These are phyloP conservation scores for Eucalyptus curtisii DNA, from an alignment of 345 rosid genomes.

Conservation along the genomic window DNA sequence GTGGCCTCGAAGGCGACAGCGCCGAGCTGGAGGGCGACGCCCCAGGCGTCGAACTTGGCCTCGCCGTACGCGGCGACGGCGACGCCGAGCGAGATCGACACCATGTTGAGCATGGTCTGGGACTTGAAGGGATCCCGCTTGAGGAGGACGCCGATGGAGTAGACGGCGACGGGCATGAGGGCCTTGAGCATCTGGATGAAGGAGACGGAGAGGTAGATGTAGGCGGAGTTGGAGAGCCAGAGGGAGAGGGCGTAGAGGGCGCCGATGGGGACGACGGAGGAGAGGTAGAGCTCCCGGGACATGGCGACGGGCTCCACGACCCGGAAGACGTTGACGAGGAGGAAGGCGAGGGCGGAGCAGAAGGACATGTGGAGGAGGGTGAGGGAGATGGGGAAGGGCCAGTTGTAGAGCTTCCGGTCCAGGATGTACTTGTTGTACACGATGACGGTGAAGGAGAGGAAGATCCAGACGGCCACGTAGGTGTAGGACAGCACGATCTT, in stretches of 20 bases:
- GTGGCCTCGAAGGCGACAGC: slow-evolving; percentile 95
- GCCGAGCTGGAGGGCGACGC: slow-evolving; percentile 75
- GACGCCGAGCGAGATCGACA: slow-evolving; percentile 84
- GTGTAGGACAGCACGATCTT: slow-evolving; percentile 89
- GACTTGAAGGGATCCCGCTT: slow-evolving; percentile 57
- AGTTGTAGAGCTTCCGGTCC: slow-evolving; percentile 92
- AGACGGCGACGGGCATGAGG: slow-evolving; percentile 94
- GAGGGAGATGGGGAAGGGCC: slow-evolving; percentile 95
- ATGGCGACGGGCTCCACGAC: slow-evolving; percentile 79
- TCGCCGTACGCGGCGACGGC: slow-evolving; percentile 85
- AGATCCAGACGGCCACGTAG: slow-evolving; percentile 91
- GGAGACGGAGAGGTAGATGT: slow-evolving; percentile 90
- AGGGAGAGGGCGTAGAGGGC: slow-evolving; percentile 82
- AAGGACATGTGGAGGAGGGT: slow-evolving; percentile 99
- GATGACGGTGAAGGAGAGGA: slow-evolving; percentile 92
- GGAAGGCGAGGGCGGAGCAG: slow-evolving; percentile 70
- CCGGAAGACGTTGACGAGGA: slow-evolving; percentile 83
- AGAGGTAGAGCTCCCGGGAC: slow-evolving; percentile 66
- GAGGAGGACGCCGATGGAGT: slow-evolving; percentile 69
- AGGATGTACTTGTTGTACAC: slow-evolving; percentile 99
- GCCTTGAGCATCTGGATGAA: slow-evolving; percentile 35
- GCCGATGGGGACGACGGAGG: slow-evolving; percentile 91
- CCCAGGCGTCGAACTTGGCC: slow-evolving; percentile 89
- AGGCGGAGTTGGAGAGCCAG: slow-evolving; percentile 95
- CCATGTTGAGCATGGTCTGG: slow-evolving; percentile 80